A percentile compares a stretch with the other conserved stretches of the same genome.
Evolutionary conservation across 2,329 filamentous ascomycete species (phyloP).

Genomic region (Phaeoacremonium minimum): DNA sequence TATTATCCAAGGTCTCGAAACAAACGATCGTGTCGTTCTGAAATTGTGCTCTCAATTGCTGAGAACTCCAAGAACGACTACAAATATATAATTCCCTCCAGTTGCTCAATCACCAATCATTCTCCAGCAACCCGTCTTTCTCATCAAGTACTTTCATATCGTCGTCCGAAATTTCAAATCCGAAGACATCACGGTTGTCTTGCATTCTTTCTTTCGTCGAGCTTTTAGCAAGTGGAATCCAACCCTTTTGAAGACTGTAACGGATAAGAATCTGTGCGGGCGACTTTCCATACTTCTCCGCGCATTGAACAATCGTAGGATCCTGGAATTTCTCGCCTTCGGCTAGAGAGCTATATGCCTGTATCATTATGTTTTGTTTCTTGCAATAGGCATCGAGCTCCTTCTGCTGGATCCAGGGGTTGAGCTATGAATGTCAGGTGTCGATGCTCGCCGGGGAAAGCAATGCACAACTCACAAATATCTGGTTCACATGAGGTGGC

Average conservation of each 20-base stretch:
- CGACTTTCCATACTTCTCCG: conserved; percentile 54
- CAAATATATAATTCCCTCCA: too few relatives aligned
- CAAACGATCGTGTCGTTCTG: too few relatives aligned
- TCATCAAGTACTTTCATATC: conserved; percentile 44
- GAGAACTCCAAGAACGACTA: too few relatives aligned
- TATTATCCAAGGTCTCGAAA: too few relatives aligned
- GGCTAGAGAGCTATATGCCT: conserved; percentile 51
- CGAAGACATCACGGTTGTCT: conserved; percentile 57
- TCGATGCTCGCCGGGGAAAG: too few relatives aligned
- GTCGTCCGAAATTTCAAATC: conserved; percentile 49
- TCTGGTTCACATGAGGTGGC: conserved; percentile 7
- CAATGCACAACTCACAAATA: neutral
- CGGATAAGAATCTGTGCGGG: conserved; percentile 64
- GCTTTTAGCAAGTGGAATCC: conserved; percentile 66
- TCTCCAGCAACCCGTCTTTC: conserved; percentile 1
- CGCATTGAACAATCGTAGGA: conserved; percentile 48
- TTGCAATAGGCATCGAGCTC: conserved; percentile 52
- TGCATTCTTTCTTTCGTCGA: conserved; percentile 53
- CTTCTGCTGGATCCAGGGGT: conserved; percentile 63
- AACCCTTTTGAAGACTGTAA: conserved; percentile 66
- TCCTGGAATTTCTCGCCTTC: conserved; percentile 60
- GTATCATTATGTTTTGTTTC: conserved; percentile 42
- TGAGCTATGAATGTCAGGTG: conserved; percentile 29
- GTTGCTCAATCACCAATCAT: neutral
- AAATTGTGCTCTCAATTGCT: too few relatives aligned